Percentiles rank a stretch among this genome's conserved stretches.
Conservation (phyloP, 1,284 basidiomycete genomes). For the Paramarasmius palmivorus region DNA sequence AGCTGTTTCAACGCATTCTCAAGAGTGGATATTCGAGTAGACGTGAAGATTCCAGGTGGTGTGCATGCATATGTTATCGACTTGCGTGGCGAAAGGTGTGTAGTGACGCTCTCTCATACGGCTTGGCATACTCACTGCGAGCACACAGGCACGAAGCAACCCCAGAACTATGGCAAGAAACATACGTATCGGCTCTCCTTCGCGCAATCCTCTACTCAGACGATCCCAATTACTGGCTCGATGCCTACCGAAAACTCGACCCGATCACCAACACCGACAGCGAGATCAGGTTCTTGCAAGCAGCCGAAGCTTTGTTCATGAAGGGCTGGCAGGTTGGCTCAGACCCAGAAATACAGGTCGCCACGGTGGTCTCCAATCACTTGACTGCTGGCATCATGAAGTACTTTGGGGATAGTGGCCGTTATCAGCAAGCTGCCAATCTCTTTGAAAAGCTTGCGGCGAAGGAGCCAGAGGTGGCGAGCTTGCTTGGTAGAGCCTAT, state of each 20-base stretch:
- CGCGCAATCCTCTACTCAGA: slow-evolving; percentile 95
- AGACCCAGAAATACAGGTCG: slow-evolving; percentile 98
- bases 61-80: slow-evolving; percentile 96
- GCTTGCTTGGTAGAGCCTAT: slow-evolving; percentile 87
- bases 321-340: slow-evolving; percentile 99
- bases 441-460: slow-evolving; percentile 91
- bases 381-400: slow-evolving; percentile 94
- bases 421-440: slow-evolving; percentile 89
- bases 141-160: slow-evolving; percentile 83
- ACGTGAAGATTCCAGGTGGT: slow-evolving; percentile 97
- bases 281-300: slow-evolving; percentile 89
- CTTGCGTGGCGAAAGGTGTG: slow-evolving; percentile 88
- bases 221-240: slow-evolving; percentile 88
- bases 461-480: slow-evolving; percentile 88
- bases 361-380: slow-evolving; percentile 97
- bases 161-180: slow-evolving; percentile 94
- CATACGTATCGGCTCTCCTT: slow-evolving; percentile 91
- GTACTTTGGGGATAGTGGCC: slow-evolving; percentile 92
- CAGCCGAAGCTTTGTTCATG: slow-evolving; percentile 87
- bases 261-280: slow-evolving; percentile 90
- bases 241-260: slow-evolving; percentile 94
- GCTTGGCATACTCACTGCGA: background rate
- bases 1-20: slow-evolving; percentile 99
- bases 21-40: slow-evolving; percentile 93
- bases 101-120: slow-evolving; percentile 8